These are phyloP conservation scores for Pichia eremophila DNA, from an alignment of 805 yeast genomes.

Conservation along the genomic window DNA sequence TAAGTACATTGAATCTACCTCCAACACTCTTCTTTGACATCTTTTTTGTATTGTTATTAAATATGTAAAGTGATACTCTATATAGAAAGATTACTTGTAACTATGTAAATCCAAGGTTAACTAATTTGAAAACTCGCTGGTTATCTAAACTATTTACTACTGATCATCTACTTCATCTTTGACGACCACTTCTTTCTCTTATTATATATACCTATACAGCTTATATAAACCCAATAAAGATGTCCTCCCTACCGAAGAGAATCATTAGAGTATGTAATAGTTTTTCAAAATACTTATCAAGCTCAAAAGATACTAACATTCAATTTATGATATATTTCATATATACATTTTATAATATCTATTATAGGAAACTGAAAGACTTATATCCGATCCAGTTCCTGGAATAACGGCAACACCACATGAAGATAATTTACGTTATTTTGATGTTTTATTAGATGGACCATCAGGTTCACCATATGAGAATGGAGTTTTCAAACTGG, in stretches of 20 bases:
- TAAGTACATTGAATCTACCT: conserved; percentile 23
- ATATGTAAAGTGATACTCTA: too few relatives aligned
- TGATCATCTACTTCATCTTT: not conserved
- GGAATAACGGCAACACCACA: conserved; percentile 92
- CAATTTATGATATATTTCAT: not conserved
- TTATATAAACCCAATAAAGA: conserved; percentile 10
- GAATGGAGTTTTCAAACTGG: conserved; percentile 67
- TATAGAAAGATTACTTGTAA: too few relatives aligned
- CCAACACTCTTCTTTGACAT: conserved; percentile 18
- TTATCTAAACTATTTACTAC: too few relatives aligned
- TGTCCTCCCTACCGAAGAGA: conserved; percentile 72
- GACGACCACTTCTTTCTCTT: not conserved
- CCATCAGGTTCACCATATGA: conserved; percentile 91
- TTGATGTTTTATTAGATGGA: conserved; percentile 86
- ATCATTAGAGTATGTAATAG: conserved; percentile 60
- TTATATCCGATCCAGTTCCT: conserved; percentile 90
- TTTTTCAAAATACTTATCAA: not conserved
- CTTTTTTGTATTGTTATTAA: not conserved
- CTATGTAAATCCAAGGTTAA: too few relatives aligned
- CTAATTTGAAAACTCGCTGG: too few relatives aligned
- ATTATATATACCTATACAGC: too few relatives aligned
- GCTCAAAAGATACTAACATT: too few relatives aligned
- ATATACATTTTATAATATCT: too few relatives aligned
- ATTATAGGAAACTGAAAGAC: conserved; percentile 77
- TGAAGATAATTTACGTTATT: conserved; percentile 88